Base-by-base conservation (phyloP, 2,329 filamentous ascomycete species). In the Aspergillus ustus region DNA sequence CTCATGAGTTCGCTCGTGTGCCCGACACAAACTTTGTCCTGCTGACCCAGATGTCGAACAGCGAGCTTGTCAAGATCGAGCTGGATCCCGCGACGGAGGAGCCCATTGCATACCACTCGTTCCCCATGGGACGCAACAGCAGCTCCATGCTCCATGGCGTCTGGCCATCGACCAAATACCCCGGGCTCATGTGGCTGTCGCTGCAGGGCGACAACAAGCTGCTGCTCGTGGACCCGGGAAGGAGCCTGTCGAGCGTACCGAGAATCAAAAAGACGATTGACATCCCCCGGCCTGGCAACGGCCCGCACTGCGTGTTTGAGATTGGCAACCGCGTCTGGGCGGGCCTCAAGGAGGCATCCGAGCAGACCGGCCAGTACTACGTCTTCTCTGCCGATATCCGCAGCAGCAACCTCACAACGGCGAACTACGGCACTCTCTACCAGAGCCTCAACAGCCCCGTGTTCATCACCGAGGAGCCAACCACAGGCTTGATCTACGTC, bases 31-130 rank as follows among this genome's bases (percentile, higher is more conserved):
- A 65, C 40, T 66, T 64, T 31, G 51, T 67, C 19, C 53, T 67
- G 45, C 52, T 67, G 48, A 62, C 65, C 2, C 65, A 67, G 59
- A 64, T 67, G 65, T 67, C 65, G 4, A 50, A 63, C 52, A 67
- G 65, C 57, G 28, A 62, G 59, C 57, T 67, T 2, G 55, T 67
- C 63, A 67, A 67, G 61, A 67, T 67, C 43, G 50, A 67, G 51
- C 55, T 57, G 25, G 25, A 57, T 22, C 22, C 54, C 0, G 19
- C 44, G 44, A 57, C 54, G 28, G 54, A 57, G 44, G 44, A 43
- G 45, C 54, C 54, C 40, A 57, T 57, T 13, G 54, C 54, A 5
- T 57, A 49, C 44, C 43, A 57, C 29, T 50, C 54, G 25, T 57
- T 57, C 44, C 54, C 54, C n/a, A 57, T 57, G 54, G 54, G 54